Percentiles rank a stretch among this genome's conserved stretches.
phyloP scores from a whole-genome alignment of 208 protist species.

The Trypanosoma scelopori region DNA sequence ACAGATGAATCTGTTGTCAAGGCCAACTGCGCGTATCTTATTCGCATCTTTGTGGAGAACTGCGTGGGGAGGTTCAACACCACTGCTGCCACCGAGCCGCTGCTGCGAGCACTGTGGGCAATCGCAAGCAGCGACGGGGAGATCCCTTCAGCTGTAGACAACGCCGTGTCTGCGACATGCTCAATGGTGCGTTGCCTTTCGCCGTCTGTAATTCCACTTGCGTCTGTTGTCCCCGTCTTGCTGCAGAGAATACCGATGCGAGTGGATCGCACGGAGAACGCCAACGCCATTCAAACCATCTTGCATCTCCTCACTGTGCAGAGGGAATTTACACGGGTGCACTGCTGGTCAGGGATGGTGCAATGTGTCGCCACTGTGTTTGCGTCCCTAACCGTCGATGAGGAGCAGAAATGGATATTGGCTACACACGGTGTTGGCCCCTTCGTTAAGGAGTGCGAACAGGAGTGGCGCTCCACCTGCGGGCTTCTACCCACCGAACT shows the following conservation, averaged over 20 bases:
- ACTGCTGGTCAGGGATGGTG: conserved; percentile 42
- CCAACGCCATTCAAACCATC: conserved; percentile 55
- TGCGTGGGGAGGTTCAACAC: conserved; percentile 33
- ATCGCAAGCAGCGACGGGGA: conserved; percentile 39
- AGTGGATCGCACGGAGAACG: conserved; percentile 77
- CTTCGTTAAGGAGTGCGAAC: conserved; percentile 31
- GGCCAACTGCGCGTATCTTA: conserved; percentile 68
- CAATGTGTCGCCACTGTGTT: conserved; percentile 45
- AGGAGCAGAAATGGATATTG: conserved; percentile 49
- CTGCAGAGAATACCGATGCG: conserved; percentile 71
- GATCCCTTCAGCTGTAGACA: conserved; percentile 77
- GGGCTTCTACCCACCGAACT: conserved; percentile 38
- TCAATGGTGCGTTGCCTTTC: conserved; percentile 63
- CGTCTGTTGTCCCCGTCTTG: conserved; percentile 46
- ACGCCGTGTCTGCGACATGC: conserved; percentile 83
- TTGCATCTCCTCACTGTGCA: conserved; percentile 45
- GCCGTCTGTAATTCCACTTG: conserved; percentile 26
- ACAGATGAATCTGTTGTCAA: conserved; percentile 65
- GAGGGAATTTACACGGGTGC: conserved; percentile 20
- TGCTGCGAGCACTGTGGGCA: conserved; percentile 26
- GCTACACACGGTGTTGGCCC: conserved; percentile 31
- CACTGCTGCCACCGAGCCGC: conserved; percentile 1
- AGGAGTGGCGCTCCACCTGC: conserved; percentile 38
- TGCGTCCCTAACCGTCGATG: conserved; percentile 44
- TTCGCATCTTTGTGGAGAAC: conserved; percentile 62